Percentiles rank a stretch among this genome's conserved stretches.
Conservation (phyloP, 495 filamentous ascomycete genomes). For the Aspergillus avenaceus region DNA sequence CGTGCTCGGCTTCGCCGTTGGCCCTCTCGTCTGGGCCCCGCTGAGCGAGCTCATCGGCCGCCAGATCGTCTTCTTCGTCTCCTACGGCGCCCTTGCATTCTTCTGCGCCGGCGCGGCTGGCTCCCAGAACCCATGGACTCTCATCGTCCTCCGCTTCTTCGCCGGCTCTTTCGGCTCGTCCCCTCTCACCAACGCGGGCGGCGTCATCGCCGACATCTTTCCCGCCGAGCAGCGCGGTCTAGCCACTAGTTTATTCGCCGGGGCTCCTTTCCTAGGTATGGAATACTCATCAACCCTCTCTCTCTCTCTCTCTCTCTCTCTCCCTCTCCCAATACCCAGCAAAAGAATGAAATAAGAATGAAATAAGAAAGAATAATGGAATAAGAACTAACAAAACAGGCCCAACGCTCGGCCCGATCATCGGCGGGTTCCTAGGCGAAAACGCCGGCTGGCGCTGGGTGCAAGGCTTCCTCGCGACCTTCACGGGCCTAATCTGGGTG, state of each 20-base stretch:
- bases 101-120: conserved; percentile 61
- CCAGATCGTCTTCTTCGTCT: conserved; percentile 58
- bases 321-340: background rate
- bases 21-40: conserved; percentile 37
- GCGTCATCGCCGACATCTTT: conserved; percentile 70
- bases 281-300: no score
- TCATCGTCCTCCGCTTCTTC: conserved; percentile 68
- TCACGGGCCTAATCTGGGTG: conserved; percentile 24
- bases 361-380: no score
- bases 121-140: conserved; percentile 53
- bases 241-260: conserved; percentile 54
- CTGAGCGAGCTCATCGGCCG: conserved; percentile 62
- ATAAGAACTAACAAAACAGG: no score
- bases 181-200: conserved; percentile 61
- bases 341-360: background rate
- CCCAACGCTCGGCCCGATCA: conserved; percentile 51
- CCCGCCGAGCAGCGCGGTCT: conserved; percentile 51
- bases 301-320: background rate
- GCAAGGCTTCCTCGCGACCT: conserved; percentile 36
- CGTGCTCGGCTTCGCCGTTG: conserved; percentile 34
- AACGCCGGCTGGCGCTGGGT: conserved; percentile 59
- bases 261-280: conserved; percentile 53
- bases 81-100: conserved; percentile 51
- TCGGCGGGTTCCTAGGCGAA: conserved; percentile 52
- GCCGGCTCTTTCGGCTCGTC: conserved; percentile 66